Evolutionary conservation across 768 basidiomycete genomes (phyloP), one percentile per base, ranked within the genome.

Genomic region (Suillus plorans): DNA sequence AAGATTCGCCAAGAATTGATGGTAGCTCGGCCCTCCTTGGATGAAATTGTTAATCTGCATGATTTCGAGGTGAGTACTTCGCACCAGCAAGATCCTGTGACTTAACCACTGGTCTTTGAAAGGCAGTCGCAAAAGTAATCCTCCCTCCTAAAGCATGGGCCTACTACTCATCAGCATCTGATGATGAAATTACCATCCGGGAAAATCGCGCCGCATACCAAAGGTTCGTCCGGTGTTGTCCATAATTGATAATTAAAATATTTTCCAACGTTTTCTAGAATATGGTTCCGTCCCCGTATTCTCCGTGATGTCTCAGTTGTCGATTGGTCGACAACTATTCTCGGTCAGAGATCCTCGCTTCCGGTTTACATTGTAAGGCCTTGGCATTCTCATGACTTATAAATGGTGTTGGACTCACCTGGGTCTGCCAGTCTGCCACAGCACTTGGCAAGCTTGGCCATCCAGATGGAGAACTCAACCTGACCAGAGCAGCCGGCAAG

Each of bases 161-260:
- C 6, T 96, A 96, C 75, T 96, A 98, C 72, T 94, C 92, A 1
- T 95, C 94, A n/a, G 96, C 95, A 20, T 89, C 97, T 8, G 97
- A 98, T 73, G 96, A 98, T 69, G 95, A 97, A 77, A 93, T 95
- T 53, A 95, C 94, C 37, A 80, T 85, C 65, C 84, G 95, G 58
- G 95, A 97, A 76, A 97, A 97, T 70, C 94, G 93, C 66, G 83
- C 88, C 60, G 96, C 95, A 2, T 99, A 90, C 72, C 96, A 98
- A 69, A 84, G 96, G 92, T 90, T 65, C 60, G 66, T 65, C 25
- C 16, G 3, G 5, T 16, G 49, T 31, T 28, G 34, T 63, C 20
- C 18, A 18, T 36, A 45, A 10, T 50, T 20, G 0, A 50, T 20
- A 0, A n/a, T n/a, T n/a, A n/a, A n/a, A n/a, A 1, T 52, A 14